Evolutionary conservation across 2,329 filamentous ascomycete genomes (phyloP).

Genomic region (Venturia oleaginea): DNA sequence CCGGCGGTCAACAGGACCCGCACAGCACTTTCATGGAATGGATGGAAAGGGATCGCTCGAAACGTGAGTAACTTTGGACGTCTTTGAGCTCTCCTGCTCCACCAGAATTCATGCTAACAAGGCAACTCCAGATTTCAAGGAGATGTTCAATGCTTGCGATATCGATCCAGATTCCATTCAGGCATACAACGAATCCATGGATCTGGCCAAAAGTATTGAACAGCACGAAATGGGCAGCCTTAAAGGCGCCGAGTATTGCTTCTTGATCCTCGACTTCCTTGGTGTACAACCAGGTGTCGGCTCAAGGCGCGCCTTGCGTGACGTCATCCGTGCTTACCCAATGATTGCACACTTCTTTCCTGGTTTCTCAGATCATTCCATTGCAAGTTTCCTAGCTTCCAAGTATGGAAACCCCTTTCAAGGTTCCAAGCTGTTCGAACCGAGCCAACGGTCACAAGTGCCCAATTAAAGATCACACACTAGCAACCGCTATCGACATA

Average conservation of each 20-base stretch:
- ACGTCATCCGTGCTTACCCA: slow-evolving; percentile 23
- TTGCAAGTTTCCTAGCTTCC: slow-evolving; percentile 18
- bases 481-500: slow-evolving; percentile 17
- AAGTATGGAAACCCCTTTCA: slow-evolving; percentile 16
- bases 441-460: slow-evolving; percentile 28
- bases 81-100: not conserved
- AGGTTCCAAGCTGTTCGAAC: slow-evolving; percentile 32
- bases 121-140: slow-evolving; percentile 29
- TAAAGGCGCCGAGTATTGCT: not conserved
- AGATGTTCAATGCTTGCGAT: slow-evolving; percentile 38
- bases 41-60: not conserved
- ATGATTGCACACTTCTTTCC: slow-evolving; percentile 35
- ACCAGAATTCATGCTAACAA: not conserved
- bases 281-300: not conserved
- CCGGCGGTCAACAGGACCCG: not conserved
- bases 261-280: not conserved
- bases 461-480: slow-evolving; percentile 28
- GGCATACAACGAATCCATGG: not conserved
- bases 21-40: not conserved
- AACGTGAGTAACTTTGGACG: not conserved
- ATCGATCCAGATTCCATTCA: slow-evolving; percentile 29
- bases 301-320: not conserved
- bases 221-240: not conserved
- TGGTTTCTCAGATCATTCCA: slow-evolving; percentile 26
- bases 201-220: not conserved